Evolutionary conservation across 768 basidiomycete species (phyloP).

Genomic region (Suillus bovinus): DNA sequence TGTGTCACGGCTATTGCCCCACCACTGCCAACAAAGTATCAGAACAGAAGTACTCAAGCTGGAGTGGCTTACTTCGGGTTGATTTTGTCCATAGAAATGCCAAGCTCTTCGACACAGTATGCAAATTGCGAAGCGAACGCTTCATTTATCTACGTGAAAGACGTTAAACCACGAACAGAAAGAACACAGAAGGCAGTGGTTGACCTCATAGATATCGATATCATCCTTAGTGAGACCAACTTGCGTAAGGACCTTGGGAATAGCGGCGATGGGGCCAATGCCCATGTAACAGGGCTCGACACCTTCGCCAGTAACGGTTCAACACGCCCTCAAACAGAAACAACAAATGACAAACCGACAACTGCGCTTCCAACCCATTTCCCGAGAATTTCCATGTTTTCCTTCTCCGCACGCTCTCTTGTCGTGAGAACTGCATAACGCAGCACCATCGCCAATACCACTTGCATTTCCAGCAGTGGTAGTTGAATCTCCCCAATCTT

Average conservation of each 20-base stretch:
- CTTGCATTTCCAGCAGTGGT: constrained; percentile 88
- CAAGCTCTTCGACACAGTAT: constrained; percentile 84
- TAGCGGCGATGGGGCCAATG: constrained; percentile 68
- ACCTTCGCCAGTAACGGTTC: constrained; percentile 39
- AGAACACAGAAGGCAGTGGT: constrained; percentile 1
- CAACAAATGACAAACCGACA: constrained; percentile 52
- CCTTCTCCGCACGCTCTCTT: constrained; percentile 70
- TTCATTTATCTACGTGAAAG: constrained; percentile 67
- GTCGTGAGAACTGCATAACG: constrained; percentile 79
- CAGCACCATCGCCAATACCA: constrained; percentile 92
- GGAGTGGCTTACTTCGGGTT: constrained; percentile 70
- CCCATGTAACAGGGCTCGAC: constrained; percentile 82
- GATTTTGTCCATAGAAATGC: constrained; percentile 75
- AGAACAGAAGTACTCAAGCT: constrained; percentile 1
- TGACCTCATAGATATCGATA: constrained; percentile 74
- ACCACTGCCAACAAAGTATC: constrained; percentile 49
- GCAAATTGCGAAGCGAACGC: constrained; percentile 94
- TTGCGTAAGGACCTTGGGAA: constrained; percentile 66
- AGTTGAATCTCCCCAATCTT: constrained; percentile 66
- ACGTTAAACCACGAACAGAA: constrained; percentile 6
- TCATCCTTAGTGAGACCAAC: constrained; percentile 68
- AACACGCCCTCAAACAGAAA: constrained; percentile 4
- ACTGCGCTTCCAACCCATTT: constrained; percentile 82
- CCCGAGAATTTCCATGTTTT: constrained; percentile 77
- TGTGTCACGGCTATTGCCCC: constrained; percentile 85